These are phyloP conservation scores for Medicago lupulina DNA, from an alignment of 306 rosid species.

Conservation along the genomic window DNA sequence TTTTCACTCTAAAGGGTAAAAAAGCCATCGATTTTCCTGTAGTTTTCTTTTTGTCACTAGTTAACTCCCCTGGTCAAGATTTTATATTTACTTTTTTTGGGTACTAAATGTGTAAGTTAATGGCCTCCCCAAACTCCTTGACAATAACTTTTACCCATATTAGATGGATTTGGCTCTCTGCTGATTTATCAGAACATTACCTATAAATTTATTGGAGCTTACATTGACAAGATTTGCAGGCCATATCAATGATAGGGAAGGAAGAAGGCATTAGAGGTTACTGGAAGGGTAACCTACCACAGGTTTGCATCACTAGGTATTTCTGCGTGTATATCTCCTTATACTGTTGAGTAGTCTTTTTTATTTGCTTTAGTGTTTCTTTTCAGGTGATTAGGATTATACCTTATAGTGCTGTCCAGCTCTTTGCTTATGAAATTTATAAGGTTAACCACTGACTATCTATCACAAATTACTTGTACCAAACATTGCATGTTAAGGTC, in stretches of 20 bases:
- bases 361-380: slow-evolving; percentile 44
- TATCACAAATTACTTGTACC: slow-evolving; percentile 23
- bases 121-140: too few species aligned
- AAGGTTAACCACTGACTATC: slow-evolving; percentile 59
- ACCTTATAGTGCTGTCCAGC: slow-evolving; percentile 97
- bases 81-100: too few species aligned
- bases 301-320: slow-evolving; percentile 57
- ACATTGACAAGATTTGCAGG: slow-evolving; percentile 57
- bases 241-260: slow-evolving; percentile 75
- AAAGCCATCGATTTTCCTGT: too few species aligned
- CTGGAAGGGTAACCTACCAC: slow-evolving; percentile 98
- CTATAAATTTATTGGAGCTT: slow-evolving; percentile 35
- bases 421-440: slow-evolving; percentile 84
- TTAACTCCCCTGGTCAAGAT: too few species aligned
- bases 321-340: slow-evolving; percentile 29
- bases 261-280: slow-evolving; percentile 91
- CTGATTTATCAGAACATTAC: slow-evolving; percentile 28
- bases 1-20: too few species aligned
- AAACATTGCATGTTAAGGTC: slow-evolving; percentile 30
- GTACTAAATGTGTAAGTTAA: too few species aligned
- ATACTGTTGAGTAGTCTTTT: slow-evolving; percentile 34
- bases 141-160: too few species aligned
- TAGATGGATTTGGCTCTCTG: slow-evolving; percentile 18
- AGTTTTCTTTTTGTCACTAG: too few species aligned
- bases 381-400: slow-evolving; percentile 87